Base-by-base conservation (phyloP, 352 stramenopile species). In the Phytophthora pisi region DNA sequence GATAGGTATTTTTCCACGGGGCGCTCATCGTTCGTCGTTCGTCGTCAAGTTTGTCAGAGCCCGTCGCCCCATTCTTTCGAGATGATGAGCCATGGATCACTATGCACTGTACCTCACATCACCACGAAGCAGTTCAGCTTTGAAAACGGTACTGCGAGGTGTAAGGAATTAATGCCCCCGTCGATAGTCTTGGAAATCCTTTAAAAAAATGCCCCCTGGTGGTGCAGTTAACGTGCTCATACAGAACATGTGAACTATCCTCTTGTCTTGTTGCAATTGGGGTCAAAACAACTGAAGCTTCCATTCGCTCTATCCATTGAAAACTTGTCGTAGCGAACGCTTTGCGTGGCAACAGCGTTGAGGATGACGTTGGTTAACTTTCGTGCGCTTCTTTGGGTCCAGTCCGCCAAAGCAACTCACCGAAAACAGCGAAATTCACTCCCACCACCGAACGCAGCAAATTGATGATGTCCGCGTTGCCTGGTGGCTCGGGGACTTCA, bases 21-120 rank as follows among this genome's bases (percentile, higher is more conserved):
- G 31, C 26, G 43, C 18, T 24, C 16, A 15, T 28, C n/a, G 43
- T 24, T 51, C 43, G 46, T 52, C n/a, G 45, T 50, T 61, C 34
- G 34, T 62, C 34, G 43, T 40, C 47, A 61, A 66, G 49, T 61
- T 51, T 59, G 42, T 46, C 36, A 57, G 57, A 59, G 56, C 63
- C 64, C 51, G n/a, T 61, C 36, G 23, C 7, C 47, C 24, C 50
- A 20, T 20, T 20, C 20, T 20, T 20, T 20, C 20, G 20, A 20
- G 20, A n/a, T n/a, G n/a, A n/a, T n/a, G n/a, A n/a, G 57, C 34
- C 13, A 40, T 36, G 30, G 30, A 10, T 36, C 30, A 1, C 47
- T 50, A 20, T 20, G 20, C 20, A 52, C 58, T 38, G 57, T 61
- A 61, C 28, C 20, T 64, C 26, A 30, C 18, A 20, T 20, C 20